Evolutionary conservation across 2,329 filamentous ascomycete species (phyloP), one percentile per base, ranked within the genome.

Genomic region (Anthostomella pinea): DNA sequence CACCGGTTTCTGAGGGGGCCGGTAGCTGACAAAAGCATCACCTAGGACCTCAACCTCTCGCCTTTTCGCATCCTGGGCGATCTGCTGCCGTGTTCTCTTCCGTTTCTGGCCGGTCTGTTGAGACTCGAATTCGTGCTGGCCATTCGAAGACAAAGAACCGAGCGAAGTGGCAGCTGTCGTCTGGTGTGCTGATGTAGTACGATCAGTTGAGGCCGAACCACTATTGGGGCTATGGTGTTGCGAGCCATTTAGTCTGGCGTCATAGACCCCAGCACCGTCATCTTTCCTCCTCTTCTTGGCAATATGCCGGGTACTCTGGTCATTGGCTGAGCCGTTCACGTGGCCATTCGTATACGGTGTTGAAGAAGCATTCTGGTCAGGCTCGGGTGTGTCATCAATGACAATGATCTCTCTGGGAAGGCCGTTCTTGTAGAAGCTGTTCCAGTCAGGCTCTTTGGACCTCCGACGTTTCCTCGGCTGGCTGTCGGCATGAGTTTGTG

Each of bases 111-210:
- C 87, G n/a, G 79, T 70, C 34, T 70, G 69, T 31, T 70, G 69
- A 33, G 83, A 76, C 45, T 83, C 81, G 49, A 81, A 78, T 33
- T 86, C 82, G 55, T 86, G 83, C 29, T 77, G 73, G 41, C 73
- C 66, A 38, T 70, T 74, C 3, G 77, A 79, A 1, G 79, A 81
- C 26, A 79, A 66, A 5, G 86, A 90, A 10, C 82, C 84, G 5
- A 90, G 67, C 10, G 91, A 97, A 1, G 93, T 96, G 5, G 89
- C 83, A 27, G 91, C 91, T 0, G 90, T 96, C 3, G 88, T 93
- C 56, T 91, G 81, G 39, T 90, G 70, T 27, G 79, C 77, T 11
- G 87, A 93, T 20, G 85, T 85, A 10, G 87, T 94, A 46, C 87
- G 80, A 62, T 91, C 88, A 49, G 84, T 93, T 4, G 88, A 94